A percentile compares a stretch with the other conserved stretches of the same genome.
Conservation (phyloP, 441 rosid species). For the Isatis lusitanica region DNA sequence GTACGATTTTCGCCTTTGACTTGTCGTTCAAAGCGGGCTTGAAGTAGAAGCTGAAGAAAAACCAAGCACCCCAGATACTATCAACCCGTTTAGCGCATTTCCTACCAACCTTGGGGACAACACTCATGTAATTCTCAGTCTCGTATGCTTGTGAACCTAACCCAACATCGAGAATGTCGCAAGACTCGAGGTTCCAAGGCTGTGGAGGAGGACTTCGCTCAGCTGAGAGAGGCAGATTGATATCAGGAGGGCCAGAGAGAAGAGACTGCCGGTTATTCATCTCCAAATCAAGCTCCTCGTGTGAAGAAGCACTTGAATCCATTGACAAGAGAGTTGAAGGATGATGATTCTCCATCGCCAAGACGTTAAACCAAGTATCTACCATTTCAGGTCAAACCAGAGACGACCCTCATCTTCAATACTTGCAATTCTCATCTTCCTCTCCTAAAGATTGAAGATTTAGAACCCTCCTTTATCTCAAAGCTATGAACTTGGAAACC, state of each 20-base stretch:
- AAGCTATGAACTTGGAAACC: not conserved
- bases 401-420: constrained; percentile 14
- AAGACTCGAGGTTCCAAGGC: constrained; percentile 49
- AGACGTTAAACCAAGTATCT: constrained; percentile 46
- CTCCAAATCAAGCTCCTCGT: constrained; percentile 68
- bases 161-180: constrained; percentile 64
- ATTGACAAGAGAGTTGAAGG: constrained; percentile 67
- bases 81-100: constrained; percentile 64
- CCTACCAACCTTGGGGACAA: constrained; percentile 48
- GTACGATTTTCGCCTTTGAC: constrained; percentile 58
- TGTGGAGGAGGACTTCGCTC: constrained; percentile 55
- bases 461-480: not conserved
- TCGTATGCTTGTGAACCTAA: constrained; percentile 55
- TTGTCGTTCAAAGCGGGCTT: constrained; percentile 66
- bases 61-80: constrained; percentile 80
- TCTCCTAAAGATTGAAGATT: constrained; percentile 7
- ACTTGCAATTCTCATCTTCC: constrained; percentile 19
- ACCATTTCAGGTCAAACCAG: constrained; percentile 38
- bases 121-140: constrained; percentile 47
- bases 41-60: constrained; percentile 69
- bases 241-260: constrained; percentile 69
- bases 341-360: constrained; percentile 67
- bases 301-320: constrained; percentile 68
- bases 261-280: constrained; percentile 50
- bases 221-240: constrained; percentile 63